phyloP scores from a whole-genome alignment of 2,329 filamentous ascomycete genomes.

The Zymoseptoria ardabiliae region DNA sequence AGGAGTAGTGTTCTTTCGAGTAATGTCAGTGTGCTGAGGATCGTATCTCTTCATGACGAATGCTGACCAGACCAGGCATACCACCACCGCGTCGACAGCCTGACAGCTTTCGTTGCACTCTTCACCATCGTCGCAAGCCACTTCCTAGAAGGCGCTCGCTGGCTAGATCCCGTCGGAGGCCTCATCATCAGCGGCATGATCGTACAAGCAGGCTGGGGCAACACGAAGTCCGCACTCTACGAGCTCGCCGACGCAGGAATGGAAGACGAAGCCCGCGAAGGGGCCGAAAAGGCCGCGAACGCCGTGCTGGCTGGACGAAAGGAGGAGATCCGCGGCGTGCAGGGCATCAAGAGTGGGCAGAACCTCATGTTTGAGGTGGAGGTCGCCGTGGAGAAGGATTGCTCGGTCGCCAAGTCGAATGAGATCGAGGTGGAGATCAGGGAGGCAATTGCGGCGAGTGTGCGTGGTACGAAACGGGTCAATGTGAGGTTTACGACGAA shows the following conservation, averaged over 20 bases:
- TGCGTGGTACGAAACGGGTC: slow-evolving; percentile 76
- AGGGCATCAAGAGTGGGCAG: slow-evolving; percentile 90
- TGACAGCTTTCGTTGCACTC: slow-evolving; percentile 89
- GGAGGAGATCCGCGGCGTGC: slow-evolving; percentile 68
- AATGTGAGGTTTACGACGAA: slow-evolving; percentile 71
- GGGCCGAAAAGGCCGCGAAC: slow-evolving; percentile 62
- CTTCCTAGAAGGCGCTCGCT: slow-evolving; percentile 73
- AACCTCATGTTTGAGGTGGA: slow-evolving; percentile 93
- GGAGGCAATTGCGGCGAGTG: slow-evolving; percentile 63
- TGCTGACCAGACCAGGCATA: slow-evolving; percentile 43
- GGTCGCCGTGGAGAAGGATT: slow-evolving; percentile 67
- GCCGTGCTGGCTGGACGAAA: slow-evolving; percentile 16
- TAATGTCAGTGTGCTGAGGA: slow-evolving; percentile 48
- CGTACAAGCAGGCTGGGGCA: slow-evolving; percentile 78
- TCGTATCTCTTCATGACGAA: not conserved
- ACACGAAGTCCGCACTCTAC: slow-evolving; percentile 72
- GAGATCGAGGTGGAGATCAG: slow-evolving; percentile 68
- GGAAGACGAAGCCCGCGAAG: slow-evolving; percentile 71
- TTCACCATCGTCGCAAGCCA: slow-evolving; percentile 85
- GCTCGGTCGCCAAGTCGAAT: slow-evolving; percentile 65
- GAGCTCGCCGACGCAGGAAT: slow-evolving; percentile 89
- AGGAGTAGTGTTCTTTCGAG: slow-evolving; percentile 94
- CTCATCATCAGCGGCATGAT: slow-evolving; percentile 90
- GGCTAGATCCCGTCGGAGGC: slow-evolving; percentile 91
- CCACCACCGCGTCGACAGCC: slow-evolving; percentile 91